phyloP scores from a whole-genome alignment of 768 basidiomycete species.

The Tulasnella calospora region DNA sequence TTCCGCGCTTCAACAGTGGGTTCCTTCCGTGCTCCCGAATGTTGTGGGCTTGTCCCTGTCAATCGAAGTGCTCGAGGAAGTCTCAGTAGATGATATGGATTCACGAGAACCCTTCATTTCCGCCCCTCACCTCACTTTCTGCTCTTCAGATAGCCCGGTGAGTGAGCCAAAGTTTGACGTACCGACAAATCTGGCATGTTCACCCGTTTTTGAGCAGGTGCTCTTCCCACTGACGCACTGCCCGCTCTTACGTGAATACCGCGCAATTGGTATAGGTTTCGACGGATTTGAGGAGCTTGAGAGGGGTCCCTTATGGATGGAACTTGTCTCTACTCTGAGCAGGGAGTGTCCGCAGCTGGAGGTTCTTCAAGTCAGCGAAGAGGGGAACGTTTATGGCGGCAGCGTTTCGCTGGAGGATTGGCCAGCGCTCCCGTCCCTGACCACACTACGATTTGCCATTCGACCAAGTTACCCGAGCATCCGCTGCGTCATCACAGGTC shows the following conservation, averaged over 20 bases:
- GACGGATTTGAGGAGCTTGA: background rate
- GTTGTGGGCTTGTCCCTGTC: background rate
- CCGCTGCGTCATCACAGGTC: background rate
- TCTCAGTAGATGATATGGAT: background rate
- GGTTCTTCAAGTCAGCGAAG: background rate
- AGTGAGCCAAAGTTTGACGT: background rate
- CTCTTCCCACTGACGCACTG: background rate
- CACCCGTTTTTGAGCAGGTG: background rate
- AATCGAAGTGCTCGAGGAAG: background rate
- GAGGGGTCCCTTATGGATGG: background rate
- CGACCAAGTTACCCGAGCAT: background rate
- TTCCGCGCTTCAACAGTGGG: background rate
- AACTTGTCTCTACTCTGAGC: background rate
- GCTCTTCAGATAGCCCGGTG: background rate
- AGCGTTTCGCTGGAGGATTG: background rate
- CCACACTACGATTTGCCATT: background rate
- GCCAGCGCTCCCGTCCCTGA: background rate
- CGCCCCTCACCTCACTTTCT: background rate
- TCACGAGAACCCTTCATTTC: background rate
- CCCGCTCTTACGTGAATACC: background rate
- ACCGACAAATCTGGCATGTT: background rate
- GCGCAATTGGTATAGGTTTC: background rate
- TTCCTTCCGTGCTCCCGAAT: background rate
- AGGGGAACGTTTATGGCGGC: background rate
- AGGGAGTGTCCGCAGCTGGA: background rate